A percentile compares a stretch with the other conserved stretches of the same genome.
phyloP scores from a whole-genome alignment of 345 rosid genomes.

The Carallia pectinifolia region DNA sequence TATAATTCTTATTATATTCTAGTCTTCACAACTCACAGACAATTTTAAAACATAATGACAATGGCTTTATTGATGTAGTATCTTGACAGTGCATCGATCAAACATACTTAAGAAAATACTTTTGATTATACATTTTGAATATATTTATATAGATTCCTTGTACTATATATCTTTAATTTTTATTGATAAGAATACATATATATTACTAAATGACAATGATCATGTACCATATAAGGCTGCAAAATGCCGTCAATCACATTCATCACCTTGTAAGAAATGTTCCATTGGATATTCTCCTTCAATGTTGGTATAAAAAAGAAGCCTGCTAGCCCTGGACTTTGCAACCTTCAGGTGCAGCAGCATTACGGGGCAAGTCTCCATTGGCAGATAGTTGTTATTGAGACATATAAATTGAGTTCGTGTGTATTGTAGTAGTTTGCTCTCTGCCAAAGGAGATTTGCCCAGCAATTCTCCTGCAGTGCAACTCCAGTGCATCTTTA shows the following conservation, averaged over 20 bases:
- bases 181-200: no score
- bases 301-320: neutral
- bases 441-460: conserved; percentile 56
- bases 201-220: neutral
- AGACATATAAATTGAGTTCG: neutral
- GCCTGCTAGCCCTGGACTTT: neutral
- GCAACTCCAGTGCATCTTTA: neutral
- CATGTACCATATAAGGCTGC: neutral
- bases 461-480: conserved; percentile 14
- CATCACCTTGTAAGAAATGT: conserved; percentile 1
- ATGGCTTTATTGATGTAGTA: no score
- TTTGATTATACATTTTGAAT: no score
- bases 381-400: conserved; percentile 31
- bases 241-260: neutral
- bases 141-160: no score
- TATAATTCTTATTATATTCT: no score
- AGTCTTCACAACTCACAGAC: no score
- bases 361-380: conserved; percentile 36
- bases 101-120: no score
- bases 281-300: conserved; percentile 9
- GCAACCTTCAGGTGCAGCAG: conserved; percentile 10
- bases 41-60: no score
- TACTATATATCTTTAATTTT: no score
- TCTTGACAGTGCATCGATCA: no score
- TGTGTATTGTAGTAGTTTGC: conserved; percentile 4